phyloP scores from a whole-genome alignment of 257 asterid species.

The Petunia axillaris region DNA sequence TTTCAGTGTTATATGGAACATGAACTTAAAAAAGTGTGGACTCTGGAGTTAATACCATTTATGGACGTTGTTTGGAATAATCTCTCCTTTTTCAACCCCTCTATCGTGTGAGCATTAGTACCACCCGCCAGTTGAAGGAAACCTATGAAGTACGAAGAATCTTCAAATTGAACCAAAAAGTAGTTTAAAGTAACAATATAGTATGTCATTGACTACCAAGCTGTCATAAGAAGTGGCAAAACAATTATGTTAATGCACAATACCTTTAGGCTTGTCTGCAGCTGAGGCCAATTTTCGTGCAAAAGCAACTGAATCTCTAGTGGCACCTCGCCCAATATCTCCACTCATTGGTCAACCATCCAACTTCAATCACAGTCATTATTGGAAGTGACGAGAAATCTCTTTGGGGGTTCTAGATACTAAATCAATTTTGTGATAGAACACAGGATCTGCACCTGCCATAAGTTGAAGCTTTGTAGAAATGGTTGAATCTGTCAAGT shows the following conservation, averaged over 20 bases:
- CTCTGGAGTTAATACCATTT: conserved; percentile 43
- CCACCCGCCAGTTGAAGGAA: conserved; percentile 96
- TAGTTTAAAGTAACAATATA: not conserved
- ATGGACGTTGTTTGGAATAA: conserved; percentile 58
- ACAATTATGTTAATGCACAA: not conserved
- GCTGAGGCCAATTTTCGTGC: conserved; percentile 64
- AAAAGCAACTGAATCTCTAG: conserved; percentile 74
- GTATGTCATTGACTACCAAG: not conserved
- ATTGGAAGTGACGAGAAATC: conserved; percentile 14
- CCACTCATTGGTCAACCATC: conserved; percentile 99
- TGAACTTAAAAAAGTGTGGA: not conserved
- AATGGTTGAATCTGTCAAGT: conserved; percentile 59
- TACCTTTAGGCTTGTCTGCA: conserved; percentile 66
- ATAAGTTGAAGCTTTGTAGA: conserved; percentile 62
- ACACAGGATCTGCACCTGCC: conserved; percentile 65
- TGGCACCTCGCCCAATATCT: conserved; percentile 92
- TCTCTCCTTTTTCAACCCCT: conserved; percentile 58
- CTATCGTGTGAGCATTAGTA: conserved; percentile 77
- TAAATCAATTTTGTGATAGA: not conserved
- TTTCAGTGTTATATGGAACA: not conserved
- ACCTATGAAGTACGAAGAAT: conserved; percentile 45
- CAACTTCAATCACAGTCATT: conserved; percentile 47
- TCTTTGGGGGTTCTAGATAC: not conserved
- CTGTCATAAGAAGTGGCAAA: not conserved
- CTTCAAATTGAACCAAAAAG: not conserved